A percentile compares a stretch with the other conserved stretches of the same genome.
Evolutionary conservation across 768 basidiomycete species (phyloP).

Genomic region (Sutorius australiensis): DNA sequence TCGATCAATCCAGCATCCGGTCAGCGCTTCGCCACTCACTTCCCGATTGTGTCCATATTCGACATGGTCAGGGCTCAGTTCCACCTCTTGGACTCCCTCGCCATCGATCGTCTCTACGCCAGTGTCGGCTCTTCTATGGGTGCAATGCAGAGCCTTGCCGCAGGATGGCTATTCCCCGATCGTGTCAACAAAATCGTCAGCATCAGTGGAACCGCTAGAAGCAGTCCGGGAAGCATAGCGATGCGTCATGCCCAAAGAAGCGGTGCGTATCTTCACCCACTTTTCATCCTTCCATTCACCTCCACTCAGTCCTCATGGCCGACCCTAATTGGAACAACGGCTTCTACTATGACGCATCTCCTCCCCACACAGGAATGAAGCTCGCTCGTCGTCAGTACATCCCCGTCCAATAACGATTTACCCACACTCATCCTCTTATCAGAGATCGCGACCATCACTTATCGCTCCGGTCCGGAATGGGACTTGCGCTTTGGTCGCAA

Average conservation of each 20-base stretch:
- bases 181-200: slow-evolving; percentile 88
- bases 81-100: slow-evolving; percentile 75
- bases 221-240: slow-evolving; percentile 87
- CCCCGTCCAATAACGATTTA: neutral
- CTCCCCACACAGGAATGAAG: slow-evolving; percentile 98
- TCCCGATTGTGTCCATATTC: slow-evolving; percentile 90
- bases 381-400: slow-evolving; percentile 82
- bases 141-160: slow-evolving; percentile 94
- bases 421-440: neutral
- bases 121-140: slow-evolving; percentile 97
- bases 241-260: slow-evolving; percentile 96
- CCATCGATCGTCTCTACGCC: slow-evolving; percentile 83
- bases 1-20: slow-evolving; percentile 68
- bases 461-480: slow-evolving; percentile 99
- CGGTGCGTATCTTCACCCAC: slow-evolving; percentile 45
- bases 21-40: slow-evolving; percentile 79
- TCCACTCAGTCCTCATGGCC: slow-evolving; percentile 83
- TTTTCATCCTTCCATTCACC: neutral
- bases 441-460: slow-evolving; percentile 99
- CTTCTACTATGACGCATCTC: slow-evolving; percentile 93
- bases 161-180: slow-evolving; percentile 89
- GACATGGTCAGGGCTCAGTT: slow-evolving; percentile 98
- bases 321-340: slow-evolving; percentile 99
- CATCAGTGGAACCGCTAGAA: slow-evolving; percentile 93
- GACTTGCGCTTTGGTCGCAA: slow-evolving; percentile 94